phyloP scores from a whole-genome alignment of 805 yeast species.

The Brettanomyces nanus region DNA sequence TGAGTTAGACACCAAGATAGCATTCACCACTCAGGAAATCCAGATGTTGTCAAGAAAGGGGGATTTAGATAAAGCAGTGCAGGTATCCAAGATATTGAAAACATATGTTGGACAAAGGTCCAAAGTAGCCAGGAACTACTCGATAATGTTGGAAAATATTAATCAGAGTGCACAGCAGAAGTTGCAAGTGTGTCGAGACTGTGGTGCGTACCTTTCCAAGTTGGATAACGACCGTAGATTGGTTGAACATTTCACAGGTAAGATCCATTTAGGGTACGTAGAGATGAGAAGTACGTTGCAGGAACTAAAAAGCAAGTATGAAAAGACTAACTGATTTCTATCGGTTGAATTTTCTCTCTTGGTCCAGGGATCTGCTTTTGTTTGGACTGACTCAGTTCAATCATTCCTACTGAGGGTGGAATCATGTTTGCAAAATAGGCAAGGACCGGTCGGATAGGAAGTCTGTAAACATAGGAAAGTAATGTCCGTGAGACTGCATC shows the following conservation, averaged over 20 bases:
- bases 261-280: conserved; percentile 76
- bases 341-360: too few relatives aligned
- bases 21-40: conserved; percentile 60
- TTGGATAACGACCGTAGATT: conserved; percentile 81
- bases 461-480: conserved; percentile 5
- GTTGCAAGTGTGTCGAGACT: conserved; percentile 79
- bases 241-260: conserved; percentile 86
- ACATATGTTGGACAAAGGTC: conserved; percentile 41
- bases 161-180: conserved; percentile 87
- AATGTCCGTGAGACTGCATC: conserved; percentile 3
- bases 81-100: conserved; percentile 40
- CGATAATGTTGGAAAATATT: conserved; percentile 56
- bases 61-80: conserved; percentile 43
- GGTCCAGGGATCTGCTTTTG: too few relatives aligned
- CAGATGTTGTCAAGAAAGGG: conserved; percentile 40
- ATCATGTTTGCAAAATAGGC: conserved; percentile 21
- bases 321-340: conserved; percentile 1
- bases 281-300: conserved; percentile 56
- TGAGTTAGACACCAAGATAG: conserved; percentile 51
- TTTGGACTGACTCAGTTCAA: conserved; percentile 12
- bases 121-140: conserved; percentile 44
- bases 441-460: conserved; percentile 16
- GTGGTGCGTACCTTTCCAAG: conserved; percentile 83
- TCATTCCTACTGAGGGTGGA: conserved; percentile 28
- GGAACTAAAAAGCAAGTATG: conserved; percentile 25